Percentiles rank a stretch among this genome's conserved stretches.
Conservation (phyloP, 2,329 filamentous ascomycete genomes). For the Tympanopsis confertula region DNA sequence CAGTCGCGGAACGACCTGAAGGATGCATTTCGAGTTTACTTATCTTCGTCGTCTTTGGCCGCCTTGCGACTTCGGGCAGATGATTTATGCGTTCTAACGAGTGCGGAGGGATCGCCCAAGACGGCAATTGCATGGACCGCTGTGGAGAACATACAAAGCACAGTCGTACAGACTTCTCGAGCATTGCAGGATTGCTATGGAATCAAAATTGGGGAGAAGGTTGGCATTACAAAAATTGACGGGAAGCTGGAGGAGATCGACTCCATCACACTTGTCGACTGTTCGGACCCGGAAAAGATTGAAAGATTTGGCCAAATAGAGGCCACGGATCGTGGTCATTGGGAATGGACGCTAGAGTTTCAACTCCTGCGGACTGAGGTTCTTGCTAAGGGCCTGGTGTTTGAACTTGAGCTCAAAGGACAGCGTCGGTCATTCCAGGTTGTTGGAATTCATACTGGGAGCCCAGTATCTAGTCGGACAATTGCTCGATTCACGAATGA, state of each 20-base stretch:
- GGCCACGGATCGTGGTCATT: conserved; percentile 14
- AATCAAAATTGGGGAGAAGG: conserved; percentile 41
- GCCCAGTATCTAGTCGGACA: conserved; percentile 7
- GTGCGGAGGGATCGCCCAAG: background rate
- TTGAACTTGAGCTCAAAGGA: conserved; percentile 35
- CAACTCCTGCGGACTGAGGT: conserved; percentile 31
- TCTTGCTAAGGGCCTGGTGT: conserved; percentile 35
- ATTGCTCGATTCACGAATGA: background rate
- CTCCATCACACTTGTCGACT: conserved; percentile 7
- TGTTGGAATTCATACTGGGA: conserved; percentile 21
- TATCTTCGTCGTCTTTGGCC: background rate
- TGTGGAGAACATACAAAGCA: conserved; percentile 30
- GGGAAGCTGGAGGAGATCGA: conserved; percentile 23
- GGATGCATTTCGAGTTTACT: background rate
- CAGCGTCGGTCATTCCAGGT: conserved; percentile 36
- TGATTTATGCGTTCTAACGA: background rate
- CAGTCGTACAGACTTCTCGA: conserved; percentile 39
- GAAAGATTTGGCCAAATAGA: background rate
- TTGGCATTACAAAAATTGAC: conserved; percentile 29
- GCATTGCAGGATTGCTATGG: conserved; percentile 42
- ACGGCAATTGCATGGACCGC: conserved; percentile 45
- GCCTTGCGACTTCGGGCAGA: background rate
- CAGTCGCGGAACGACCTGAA: background rate
- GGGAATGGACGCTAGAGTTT: conserved; percentile 28
- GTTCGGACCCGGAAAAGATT: background rate